These are phyloP conservation scores for Fusarium denticulatum DNA, from an alignment of 2,329 filamentous ascomycete genomes.

Conservation along the genomic window DNA sequence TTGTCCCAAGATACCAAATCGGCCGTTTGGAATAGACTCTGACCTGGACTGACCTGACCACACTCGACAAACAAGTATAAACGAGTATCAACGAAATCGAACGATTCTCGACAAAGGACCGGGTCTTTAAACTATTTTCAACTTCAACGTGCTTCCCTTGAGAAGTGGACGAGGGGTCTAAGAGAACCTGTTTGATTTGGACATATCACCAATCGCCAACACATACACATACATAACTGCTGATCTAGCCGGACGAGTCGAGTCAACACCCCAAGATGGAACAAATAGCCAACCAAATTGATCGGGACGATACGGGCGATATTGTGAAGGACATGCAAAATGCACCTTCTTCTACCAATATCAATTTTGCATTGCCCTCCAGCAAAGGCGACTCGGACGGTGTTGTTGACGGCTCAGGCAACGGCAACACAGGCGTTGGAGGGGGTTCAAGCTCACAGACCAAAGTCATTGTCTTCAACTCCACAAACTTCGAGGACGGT, in stretches of 20 bases:
- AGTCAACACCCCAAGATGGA: slow-evolving; percentile 15
- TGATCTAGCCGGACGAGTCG: not conserved
- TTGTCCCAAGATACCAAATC: slow-evolving; percentile 3
- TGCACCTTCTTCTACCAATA: not conserved
- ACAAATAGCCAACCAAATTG: not conserved
- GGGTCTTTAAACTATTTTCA: not conserved
- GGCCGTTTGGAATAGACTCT: not conserved
- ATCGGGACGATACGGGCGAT: not conserved
- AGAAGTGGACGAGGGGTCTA: not conserved
- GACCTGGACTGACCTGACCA: not conserved
- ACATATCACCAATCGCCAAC: not conserved
- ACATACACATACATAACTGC: not conserved
- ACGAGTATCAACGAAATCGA: slow-evolving; percentile 3
- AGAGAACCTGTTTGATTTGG: not conserved
- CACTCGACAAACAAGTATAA: not conserved
- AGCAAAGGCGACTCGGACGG: not conserved
- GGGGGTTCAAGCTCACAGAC: not conserved
- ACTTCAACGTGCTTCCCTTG: not conserved
- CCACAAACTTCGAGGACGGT: not conserved
- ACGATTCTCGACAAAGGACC: not conserved
- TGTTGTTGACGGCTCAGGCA: not conserved
- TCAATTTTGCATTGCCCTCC: not conserved
- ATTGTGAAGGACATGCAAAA: slow-evolving; percentile 1
- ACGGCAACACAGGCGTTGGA: not conserved
- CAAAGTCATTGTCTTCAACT: not conserved